phyloP scores from a whole-genome alignment of 2,329 filamentous ascomycete genomes.

The Penicillium sp. region DNA sequence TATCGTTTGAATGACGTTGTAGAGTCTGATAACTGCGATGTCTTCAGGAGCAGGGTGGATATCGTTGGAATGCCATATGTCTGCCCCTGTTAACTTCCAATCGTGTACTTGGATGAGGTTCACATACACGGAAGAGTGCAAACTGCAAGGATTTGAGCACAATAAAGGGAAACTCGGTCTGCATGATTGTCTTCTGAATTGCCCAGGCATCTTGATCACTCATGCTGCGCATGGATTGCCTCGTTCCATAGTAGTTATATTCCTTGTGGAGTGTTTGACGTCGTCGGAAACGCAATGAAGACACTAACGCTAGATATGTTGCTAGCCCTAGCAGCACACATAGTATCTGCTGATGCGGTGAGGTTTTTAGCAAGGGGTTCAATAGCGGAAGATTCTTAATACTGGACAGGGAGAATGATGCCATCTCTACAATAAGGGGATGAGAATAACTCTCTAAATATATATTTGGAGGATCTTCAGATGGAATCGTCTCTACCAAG shows the following conservation, averaged over 20 bases:
- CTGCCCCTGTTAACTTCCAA: slow-evolving; percentile 23
- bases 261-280: slow-evolving; percentile 37
- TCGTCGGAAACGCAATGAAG: slow-evolving; percentile 27
- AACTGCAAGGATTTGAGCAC: slow-evolving; percentile 54
- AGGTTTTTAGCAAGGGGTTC: neutral
- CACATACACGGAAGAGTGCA: slow-evolving; percentile 54
- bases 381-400: neutral
- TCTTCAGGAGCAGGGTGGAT: slow-evolving; percentile 49
- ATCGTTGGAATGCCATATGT: slow-evolving; percentile 58
- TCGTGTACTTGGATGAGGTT: neutral
- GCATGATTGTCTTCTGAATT: slow-evolving; percentile 47
- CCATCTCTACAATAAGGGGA: neutral
- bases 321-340: slow-evolving; percentile 9
- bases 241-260: slow-evolving; percentile 41
- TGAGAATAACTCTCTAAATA: neutral
- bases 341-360: slow-evolving; percentile 3
- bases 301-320: slow-evolving; percentile 24
- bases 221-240: slow-evolving; percentile 49
- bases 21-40: slow-evolving; percentile 47
- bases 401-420: neutral
- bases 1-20: slow-evolving; percentile 52
- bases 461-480: neutral
- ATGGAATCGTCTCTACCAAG: neutral
- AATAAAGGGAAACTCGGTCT: slow-evolving; percentile 56
- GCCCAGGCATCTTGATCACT: slow-evolving; percentile 52